A percentile compares a stretch with the other conserved stretches of the same genome.
phyloP scores from a whole-genome alignment of 2,329 filamentous ascomycete species.

The Trichoderma cornu-damae region DNA sequence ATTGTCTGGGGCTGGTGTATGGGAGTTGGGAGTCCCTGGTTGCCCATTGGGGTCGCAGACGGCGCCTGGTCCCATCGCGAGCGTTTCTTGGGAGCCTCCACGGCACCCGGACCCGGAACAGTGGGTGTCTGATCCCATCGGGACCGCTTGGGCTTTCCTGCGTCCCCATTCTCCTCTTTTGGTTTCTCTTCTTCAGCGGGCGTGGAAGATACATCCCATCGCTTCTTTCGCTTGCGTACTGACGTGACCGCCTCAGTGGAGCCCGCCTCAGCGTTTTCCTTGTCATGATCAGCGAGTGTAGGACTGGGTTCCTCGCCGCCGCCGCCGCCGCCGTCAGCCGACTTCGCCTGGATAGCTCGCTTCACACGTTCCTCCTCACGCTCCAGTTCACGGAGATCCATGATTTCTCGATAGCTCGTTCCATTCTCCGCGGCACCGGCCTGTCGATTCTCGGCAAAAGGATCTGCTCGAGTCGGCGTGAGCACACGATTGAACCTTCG shows the following conservation, averaged over 20 bases:
- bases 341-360: conserved; percentile 72
- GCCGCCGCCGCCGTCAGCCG: conserved; percentile 53
- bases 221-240: conserved; percentile 81
- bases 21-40: conserved; percentile 70
- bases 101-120: conserved; percentile 45
- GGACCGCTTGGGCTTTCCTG: conserved; percentile 66
- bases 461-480: conserved; percentile 79
- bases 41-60: conserved; percentile 68
- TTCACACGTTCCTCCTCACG: conserved; percentile 86
- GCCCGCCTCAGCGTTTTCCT: conserved; percentile 67
- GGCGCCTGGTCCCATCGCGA: conserved; percentile 93
- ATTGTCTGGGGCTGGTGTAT: conserved; percentile 63
- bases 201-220: conserved; percentile 78
- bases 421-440: conserved; percentile 64
- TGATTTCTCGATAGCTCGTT: conserved; percentile 80
- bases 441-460: conserved; percentile 72
- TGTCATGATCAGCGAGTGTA: conserved; percentile 67
- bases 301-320: conserved; percentile 59
- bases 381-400: conserved; percentile 86
- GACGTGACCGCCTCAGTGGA: conserved; percentile 58
- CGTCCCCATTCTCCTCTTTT: conserved; percentile 45
- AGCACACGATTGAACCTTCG: conserved; percentile 83
- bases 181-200: conserved; percentile 50
- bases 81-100: conserved; percentile 63
- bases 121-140: conserved; percentile 82